Evolutionary conservation across 2,329 filamentous ascomycete species (phyloP), one percentile per base, ranked within the genome.

Genomic region (Cylindrodendrum hubeiense): DNA sequence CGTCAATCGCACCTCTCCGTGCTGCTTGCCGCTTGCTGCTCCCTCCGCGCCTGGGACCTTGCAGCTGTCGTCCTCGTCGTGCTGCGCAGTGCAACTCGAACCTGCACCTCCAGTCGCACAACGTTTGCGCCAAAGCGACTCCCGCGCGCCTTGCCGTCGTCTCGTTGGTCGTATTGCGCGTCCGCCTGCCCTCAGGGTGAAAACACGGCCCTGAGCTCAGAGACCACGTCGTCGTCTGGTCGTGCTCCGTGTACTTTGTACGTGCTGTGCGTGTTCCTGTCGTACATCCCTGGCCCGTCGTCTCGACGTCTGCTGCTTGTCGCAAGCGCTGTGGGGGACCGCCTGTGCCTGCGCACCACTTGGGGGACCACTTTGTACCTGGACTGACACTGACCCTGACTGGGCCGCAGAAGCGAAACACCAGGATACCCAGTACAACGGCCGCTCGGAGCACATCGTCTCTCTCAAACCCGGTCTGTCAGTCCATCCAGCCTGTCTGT

Each of bases 401-500:
- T 67, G 65, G 54, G 62, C 60, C 66, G 61, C 63, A 59, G 65
- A 64, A 66, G 60, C 69, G 67, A 73, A 74, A 73, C 72, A 71
- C 69, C 66, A 68, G 72, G 72, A 74, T 67, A 67, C 71, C 72
- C 56, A 60, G 72, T 66, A 39, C 65, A 65, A 60, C 70, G 46
- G 54, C 60, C 61, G 60, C 49, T 64, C 46, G 65, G 63, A 62
- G 65, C 68, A 60, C 41, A 47, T 66, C 64, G 54, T 63, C 46
- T 57, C 44, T 58, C 46, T 59, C 47, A 43, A 55, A 63, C 56
- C 44, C 39, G 26, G 55, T 62, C 67, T 15, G 55, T 62, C 68
- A 56, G 65, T 67, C 63, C 63, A 61, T 69, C 52, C 49, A 72
- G 70, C 68, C 69, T 74, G 71, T 69, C 69, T 74, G 71, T 70